Evolutionary conservation across 1,284 basidiomycete species (phyloP).

Genomic region (Clitocybe nebularis): DNA sequence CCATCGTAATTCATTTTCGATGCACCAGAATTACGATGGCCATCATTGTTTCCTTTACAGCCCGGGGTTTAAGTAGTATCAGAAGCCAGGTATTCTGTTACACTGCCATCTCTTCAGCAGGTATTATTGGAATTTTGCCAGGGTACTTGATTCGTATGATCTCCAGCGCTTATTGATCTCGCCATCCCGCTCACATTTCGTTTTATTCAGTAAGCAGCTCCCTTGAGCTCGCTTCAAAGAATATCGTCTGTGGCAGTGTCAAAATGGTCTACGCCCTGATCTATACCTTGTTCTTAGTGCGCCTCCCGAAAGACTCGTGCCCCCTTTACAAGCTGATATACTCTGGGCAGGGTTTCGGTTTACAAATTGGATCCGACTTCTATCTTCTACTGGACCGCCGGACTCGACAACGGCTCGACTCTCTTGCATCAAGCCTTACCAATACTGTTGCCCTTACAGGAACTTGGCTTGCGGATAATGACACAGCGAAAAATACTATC

Average conservation of each 20-base stretch:
- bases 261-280: constrained; percentile 90
- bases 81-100: constrained; percentile 78
- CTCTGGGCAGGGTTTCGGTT: constrained; percentile 65
- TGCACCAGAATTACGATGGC: constrained; percentile 72
- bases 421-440: constrained; percentile 46
- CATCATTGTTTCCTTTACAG: constrained; percentile 75
- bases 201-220: constrained; percentile 68
- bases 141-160: constrained; percentile 76
- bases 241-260: constrained; percentile 83
- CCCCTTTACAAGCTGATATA: constrained; percentile 4
- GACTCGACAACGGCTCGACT: constrained; percentile 50
- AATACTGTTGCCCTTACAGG: constrained; percentile 56
- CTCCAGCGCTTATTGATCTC: not conserved
- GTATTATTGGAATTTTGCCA: constrained; percentile 79
- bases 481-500: constrained; percentile 39
- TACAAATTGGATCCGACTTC: constrained; percentile 85
- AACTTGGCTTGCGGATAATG: constrained; percentile 64
- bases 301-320: constrained; percentile 10
- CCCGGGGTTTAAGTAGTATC: constrained; percentile 77
- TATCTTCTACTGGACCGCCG: constrained; percentile 73
- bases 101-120: constrained; percentile 79
- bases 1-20: not conserved
- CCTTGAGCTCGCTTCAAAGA: constrained; percentile 84
- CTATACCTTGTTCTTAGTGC: constrained; percentile 79
- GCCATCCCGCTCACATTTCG: constrained; percentile 4